These are phyloP conservation scores for Penicillium alfredii DNA, from an alignment of 495 filamentous ascomycete species.

Conservation along the genomic window DNA sequence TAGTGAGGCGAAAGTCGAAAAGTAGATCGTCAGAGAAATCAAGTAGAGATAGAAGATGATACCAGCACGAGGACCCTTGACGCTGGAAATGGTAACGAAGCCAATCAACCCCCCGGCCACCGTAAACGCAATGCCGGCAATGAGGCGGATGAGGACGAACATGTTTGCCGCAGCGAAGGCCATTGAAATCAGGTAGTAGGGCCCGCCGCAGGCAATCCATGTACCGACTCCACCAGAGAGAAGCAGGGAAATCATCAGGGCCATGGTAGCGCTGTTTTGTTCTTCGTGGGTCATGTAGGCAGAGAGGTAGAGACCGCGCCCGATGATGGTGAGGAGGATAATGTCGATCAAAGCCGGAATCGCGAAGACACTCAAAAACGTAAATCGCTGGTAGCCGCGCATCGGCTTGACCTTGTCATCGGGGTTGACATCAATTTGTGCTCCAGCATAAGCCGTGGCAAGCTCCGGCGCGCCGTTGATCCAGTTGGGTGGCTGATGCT, in stretches of 20 bases:
- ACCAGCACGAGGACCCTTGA: conserved; percentile 33
- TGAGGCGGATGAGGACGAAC: conserved; percentile 52
- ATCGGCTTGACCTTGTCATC: conserved; percentile 38
- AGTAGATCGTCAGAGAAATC: conserved; percentile 44
- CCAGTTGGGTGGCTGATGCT: conserved; percentile 47
- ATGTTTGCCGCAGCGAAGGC: conserved; percentile 56
- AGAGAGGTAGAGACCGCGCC: conserved; percentile 53
- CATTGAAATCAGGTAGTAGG: conserved; percentile 55
- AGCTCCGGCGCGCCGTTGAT: conserved; percentile 45
- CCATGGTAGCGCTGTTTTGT: conserved; percentile 48
- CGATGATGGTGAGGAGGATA: conserved; percentile 49
- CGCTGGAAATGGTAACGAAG: conserved; percentile 41
- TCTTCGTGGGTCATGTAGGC: conserved; percentile 46
- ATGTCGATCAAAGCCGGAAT: conserved; percentile 58
- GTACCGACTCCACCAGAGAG: conserved; percentile 53
- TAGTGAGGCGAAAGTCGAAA: conserved; percentile 45
- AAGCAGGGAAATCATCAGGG: conserved; percentile 52
- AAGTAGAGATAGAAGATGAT: conserved; percentile 48
- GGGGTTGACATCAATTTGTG: conserved; percentile 51
- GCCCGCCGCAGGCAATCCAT: conserved; percentile 53
- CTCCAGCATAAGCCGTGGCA: conserved; percentile 48
- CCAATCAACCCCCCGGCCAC: conserved; percentile 42
- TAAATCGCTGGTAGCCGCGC: conserved; percentile 47
- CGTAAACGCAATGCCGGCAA: conserved; percentile 53
- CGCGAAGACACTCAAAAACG: conserved; percentile 55